Percentiles rank a stretch among this genome's conserved stretches.
Conservation (phyloP, 106 monocot genomes). For the Narthecium ossifragum region DNA sequence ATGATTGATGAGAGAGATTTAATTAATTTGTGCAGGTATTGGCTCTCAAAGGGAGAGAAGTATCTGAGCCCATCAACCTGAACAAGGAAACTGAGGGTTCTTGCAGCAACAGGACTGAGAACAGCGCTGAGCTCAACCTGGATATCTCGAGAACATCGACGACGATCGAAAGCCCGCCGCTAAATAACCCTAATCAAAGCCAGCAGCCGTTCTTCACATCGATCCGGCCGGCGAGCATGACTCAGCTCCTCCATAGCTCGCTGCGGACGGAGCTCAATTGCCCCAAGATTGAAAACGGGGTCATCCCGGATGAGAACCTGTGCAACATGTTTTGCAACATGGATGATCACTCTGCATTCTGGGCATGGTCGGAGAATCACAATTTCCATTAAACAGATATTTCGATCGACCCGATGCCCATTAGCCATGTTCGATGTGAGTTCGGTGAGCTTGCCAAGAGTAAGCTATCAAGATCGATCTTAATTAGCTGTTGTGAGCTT, state of each 20-base stretch:
- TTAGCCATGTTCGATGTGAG: background rate
- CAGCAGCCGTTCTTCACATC: slow-evolving; percentile 43
- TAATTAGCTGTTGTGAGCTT: background rate
- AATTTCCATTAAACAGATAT: slow-evolving; percentile 52
- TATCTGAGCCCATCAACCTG: slow-evolving; percentile 74
- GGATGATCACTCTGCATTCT: slow-evolving; percentile 74
- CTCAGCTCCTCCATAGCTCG: slow-evolving; percentile 35
- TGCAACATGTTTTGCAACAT: slow-evolving; percentile 68
- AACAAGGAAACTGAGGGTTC: slow-evolving; percentile 95
- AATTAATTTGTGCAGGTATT: slow-evolving; percentile 49
- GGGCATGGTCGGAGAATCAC: slow-evolving; percentile 77
- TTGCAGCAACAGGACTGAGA: slow-evolving; percentile 90
- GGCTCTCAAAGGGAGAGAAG: slow-evolving; percentile 65
- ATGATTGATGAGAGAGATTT: background rate
- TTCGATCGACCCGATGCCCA: too few species aligned
- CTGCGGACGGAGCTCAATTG: slow-evolving; percentile 28
- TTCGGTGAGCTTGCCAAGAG: background rate
- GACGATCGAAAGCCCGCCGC: slow-evolving; percentile 18
- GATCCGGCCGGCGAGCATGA: slow-evolving; percentile 34
- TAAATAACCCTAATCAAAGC: slow-evolving; percentile 28
- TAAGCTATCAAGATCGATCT: background rate
- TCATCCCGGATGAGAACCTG: slow-evolving; percentile 45
- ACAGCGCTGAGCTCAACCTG: slow-evolving; percentile 71
- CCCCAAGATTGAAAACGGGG: slow-evolving; percentile 47
- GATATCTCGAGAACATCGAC: slow-evolving; percentile 58